Percentiles rank a stretch among this genome's conserved stretches.
phyloP scores from a whole-genome alignment of 2,329 filamentous ascomycete genomes.

The Trichoderma sp. region DNA sequence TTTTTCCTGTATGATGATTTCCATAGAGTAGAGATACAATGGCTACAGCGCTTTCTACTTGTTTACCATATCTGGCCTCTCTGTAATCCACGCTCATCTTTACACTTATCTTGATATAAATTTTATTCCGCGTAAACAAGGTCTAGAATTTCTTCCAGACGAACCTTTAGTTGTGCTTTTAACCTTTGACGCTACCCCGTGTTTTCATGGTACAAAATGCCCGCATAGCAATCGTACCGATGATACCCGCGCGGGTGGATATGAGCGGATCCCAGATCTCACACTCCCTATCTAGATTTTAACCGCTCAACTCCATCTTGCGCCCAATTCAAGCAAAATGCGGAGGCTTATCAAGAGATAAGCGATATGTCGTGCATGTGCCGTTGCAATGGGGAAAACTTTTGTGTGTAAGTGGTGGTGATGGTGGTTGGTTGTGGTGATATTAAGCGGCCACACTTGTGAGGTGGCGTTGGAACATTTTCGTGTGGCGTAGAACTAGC shows the following conservation, averaged over 20 bases:
- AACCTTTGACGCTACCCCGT: constrained; percentile 2
- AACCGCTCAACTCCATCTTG: background rate
- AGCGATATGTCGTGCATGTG: background rate
- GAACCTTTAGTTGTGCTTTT: background rate
- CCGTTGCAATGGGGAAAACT: background rate
- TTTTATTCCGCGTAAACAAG: background rate
- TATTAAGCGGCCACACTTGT: background rate
- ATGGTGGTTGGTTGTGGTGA: too few species aligned
- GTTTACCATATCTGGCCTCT: background rate
- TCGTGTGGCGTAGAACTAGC: background rate
- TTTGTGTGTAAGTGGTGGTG: background rate
- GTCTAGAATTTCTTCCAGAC: background rate
- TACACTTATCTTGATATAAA: too few species aligned
- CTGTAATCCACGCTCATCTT: too few species aligned
- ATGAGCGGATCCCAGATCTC: constrained; percentile 1
- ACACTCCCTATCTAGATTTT: background rate
- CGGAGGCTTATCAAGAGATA: background rate
- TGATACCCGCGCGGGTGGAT: constrained; percentile 8
- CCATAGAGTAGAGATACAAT: constrained; percentile 5
- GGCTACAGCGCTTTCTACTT: constrained; percentile 1
- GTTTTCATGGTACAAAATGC: background rate
- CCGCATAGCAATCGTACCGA: background rate
- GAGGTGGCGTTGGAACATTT: background rate
- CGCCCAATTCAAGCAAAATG: background rate
- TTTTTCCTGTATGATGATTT: constrained; percentile 8